These are phyloP conservation scores for Kazachstania viticola DNA, from an alignment of 805 yeast species.

Conservation along the genomic window DNA sequence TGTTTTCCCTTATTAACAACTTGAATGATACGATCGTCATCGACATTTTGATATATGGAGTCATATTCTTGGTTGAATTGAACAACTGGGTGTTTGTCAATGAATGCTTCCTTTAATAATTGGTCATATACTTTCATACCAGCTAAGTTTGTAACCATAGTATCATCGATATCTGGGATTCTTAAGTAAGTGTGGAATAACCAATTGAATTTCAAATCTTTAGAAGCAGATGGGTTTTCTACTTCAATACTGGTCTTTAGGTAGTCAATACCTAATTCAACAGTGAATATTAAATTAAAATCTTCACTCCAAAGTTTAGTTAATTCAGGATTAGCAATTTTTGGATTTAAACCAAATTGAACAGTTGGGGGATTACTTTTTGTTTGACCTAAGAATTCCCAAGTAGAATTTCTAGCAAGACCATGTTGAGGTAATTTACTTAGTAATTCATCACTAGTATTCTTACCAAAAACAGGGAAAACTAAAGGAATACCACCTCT, in stretches of 20 bases:
- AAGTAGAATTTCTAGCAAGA: slow-evolving; percentile 76
- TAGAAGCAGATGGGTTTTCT: slow-evolving; percentile 45
- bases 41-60: slow-evolving; percentile 62
- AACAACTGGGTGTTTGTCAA: slow-evolving; percentile 65
- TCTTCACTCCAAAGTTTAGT: slow-evolving; percentile 54
- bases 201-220: slow-evolving; percentile 78
- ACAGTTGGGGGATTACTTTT: slow-evolving; percentile 59
- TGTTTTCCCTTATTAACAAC: slow-evolving; percentile 65
- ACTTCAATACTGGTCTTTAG: slow-evolving; percentile 66
- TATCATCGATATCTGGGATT: slow-evolving; percentile 67
- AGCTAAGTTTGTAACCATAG: slow-evolving; percentile 64
- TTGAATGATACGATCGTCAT: slow-evolving; percentile 44
- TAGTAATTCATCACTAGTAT: slow-evolving; percentile 45
- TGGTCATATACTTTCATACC: slow-evolving; percentile 71
- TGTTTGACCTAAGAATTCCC: slow-evolving; percentile 92
- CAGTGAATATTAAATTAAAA: slow-evolving; percentile 64
- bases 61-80: slow-evolving; percentile 72
- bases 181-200: slow-evolving; percentile 84
- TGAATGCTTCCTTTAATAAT: slow-evolving; percentile 47
- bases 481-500: slow-evolving; percentile 97
- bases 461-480: slow-evolving; percentile 85
- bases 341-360: slow-evolving; percentile 88
- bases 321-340: slow-evolving; percentile 54
- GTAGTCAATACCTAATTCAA: slow-evolving; percentile 45
- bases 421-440: slow-evolving; percentile 87